phyloP scores from a whole-genome alignment of 768 basidiomycete species.

The Candolleomyces aberdarensis region DNA sequence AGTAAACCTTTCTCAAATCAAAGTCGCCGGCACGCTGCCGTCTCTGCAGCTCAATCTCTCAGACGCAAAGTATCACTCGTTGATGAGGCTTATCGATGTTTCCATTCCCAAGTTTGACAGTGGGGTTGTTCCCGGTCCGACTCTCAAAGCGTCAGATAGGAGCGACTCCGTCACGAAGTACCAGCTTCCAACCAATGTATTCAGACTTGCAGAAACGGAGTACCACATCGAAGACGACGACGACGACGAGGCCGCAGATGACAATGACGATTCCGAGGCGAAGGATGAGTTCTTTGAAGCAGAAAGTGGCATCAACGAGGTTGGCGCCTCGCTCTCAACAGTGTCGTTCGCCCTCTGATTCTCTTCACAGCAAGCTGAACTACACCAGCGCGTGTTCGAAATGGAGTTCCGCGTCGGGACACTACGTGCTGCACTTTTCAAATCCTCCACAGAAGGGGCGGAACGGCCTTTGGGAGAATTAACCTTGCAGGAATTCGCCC shows the following conservation, averaged over 20 bases:
- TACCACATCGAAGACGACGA: conserved; percentile 67
- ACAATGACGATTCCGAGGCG: conserved; percentile 29
- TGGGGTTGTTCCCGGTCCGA: conserved; percentile 21
- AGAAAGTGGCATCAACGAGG: conserved; percentile 56
- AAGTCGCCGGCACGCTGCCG: conserved; percentile 85
- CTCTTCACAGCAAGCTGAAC: conserved; percentile 29
- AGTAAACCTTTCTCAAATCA: conserved; percentile 81
- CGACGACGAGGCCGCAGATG: conserved; percentile 37
- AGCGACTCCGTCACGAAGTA: conserved; percentile 32
- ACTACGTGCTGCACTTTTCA: conserved; percentile 76
- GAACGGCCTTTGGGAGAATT: conserved; percentile 82
- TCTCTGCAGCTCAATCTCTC: conserved; percentile 87
- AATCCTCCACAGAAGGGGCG: conserved; percentile 52
- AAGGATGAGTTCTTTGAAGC: conserved; percentile 70
- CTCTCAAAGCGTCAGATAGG: conserved; percentile 11
- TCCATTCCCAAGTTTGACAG: conserved; percentile 81
- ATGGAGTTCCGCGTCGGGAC: conserved; percentile 85
- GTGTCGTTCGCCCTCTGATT: background rate
- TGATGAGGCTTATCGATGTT: conserved; percentile 92
- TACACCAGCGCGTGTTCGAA: conserved; percentile 69
- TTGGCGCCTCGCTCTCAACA: conserved; percentile 20
- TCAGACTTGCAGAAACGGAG: conserved; percentile 52
- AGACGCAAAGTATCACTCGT: conserved; percentile 84
- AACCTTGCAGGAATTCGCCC: conserved; percentile 70
- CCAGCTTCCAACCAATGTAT: conserved; percentile 53